These are phyloP conservation scores for Crithidia acanthocephali DNA, from an alignment of 208 protist genomes.

Conservation along the genomic window DNA sequence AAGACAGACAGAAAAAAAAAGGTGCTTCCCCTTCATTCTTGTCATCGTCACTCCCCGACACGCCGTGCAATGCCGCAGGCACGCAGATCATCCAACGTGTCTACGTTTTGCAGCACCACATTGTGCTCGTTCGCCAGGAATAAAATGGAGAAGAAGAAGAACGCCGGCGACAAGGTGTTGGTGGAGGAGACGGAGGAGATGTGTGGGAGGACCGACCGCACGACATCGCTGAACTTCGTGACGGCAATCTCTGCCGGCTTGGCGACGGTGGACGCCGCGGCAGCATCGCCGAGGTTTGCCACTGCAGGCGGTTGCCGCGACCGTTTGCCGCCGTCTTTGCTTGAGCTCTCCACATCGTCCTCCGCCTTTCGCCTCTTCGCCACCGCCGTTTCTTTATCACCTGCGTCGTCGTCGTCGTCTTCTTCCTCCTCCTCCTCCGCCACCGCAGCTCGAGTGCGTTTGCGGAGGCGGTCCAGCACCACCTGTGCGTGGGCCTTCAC, in stretches of 20 bases:
- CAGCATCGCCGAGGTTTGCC: background rate
- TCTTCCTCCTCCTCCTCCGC: slow-evolving; percentile 11
- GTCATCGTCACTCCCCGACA: slow-evolving; percentile 17
- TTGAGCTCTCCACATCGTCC: background rate
- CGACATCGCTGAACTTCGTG: slow-evolving; percentile 72
- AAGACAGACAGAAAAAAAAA: slow-evolving; percentile 24
- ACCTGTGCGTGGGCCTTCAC: slow-evolving; percentile 39
- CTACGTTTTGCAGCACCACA: slow-evolving; percentile 77
- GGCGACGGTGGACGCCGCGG: background rate
- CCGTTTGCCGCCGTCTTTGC: background rate
- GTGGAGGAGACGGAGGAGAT: slow-evolving; percentile 71
- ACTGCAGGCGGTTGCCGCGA: background rate
- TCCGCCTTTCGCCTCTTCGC: too few relatives aligned
- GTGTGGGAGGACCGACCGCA: slow-evolving; percentile 62
- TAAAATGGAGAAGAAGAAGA: slow-evolving; percentile 93
- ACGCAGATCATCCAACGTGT: slow-evolving; percentile 64
- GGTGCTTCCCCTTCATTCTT: background rate
- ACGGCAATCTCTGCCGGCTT: background rate
- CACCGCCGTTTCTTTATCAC: too few relatives aligned
- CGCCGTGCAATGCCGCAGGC: slow-evolving; percentile 51
- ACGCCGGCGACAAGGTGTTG: slow-evolving; percentile 86
- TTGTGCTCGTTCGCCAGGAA: slow-evolving; percentile 91
- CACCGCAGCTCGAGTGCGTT: slow-evolving; percentile 11
- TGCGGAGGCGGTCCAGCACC: slow-evolving; percentile 30
- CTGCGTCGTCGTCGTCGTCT: too few relatives aligned